Conservation (phyloP, 75 land plant genomes). For the Sequoiadendron giganteum region DNA sequence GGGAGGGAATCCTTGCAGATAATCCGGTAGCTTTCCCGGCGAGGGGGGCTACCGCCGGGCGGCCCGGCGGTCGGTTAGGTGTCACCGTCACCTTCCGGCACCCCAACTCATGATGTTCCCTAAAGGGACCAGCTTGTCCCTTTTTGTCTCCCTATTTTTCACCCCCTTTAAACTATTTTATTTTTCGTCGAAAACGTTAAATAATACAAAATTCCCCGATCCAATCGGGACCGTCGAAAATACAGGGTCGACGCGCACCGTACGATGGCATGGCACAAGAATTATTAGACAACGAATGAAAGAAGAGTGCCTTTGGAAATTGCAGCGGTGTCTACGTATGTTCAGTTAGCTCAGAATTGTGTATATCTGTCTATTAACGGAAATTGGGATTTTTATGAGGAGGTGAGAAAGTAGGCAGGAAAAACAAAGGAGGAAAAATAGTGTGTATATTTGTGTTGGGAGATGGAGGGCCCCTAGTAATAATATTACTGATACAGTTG, state of each 20-base stretch:
- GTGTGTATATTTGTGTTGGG: neutral
- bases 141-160: constrained; percentile 6
- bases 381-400: neutral
- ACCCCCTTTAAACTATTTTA: neutral
- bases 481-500: constrained; percentile 13
- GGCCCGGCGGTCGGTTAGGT: constrained; percentile 14
- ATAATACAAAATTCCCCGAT: neutral
- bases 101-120: constrained; percentile 3
- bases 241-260: neutral
- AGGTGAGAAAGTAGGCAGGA: neutral
- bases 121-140: constrained; percentile 9
- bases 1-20: neutral
- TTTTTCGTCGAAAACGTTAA: neutral
- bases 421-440: neutral
- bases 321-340: neutral
- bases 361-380: neutral
- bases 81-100: constrained; percentile 15
- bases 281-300: neutral
- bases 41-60: neutral
- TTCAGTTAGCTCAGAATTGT: neutral
- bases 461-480: constrained; percentile 14
- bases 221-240: neutral
- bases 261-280: neutral
- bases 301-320: neutral
- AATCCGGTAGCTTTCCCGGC: constrained; percentile 13